These are phyloP conservation scores for Ustilaginoidea virens DNA, from an alignment of 2,329 filamentous ascomycete species.

Conservation along the genomic window DNA sequence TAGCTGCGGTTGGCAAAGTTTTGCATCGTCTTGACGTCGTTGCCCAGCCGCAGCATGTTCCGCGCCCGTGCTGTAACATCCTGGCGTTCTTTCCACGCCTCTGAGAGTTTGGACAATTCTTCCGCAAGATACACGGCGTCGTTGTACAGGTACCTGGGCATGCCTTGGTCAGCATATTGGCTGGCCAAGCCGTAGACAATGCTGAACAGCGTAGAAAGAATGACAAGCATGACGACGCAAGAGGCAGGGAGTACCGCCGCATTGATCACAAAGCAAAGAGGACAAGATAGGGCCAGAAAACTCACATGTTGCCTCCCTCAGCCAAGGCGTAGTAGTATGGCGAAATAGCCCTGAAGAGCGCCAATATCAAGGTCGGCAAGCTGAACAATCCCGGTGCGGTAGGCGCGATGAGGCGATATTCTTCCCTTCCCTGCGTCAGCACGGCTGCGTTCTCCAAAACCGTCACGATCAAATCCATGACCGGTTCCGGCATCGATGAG, in stretches of 20 bases:
- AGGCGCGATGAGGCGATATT: slow-evolving; percentile 44
- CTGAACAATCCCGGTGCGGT: slow-evolving; percentile 56
- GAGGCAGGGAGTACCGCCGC: too few relatives aligned
- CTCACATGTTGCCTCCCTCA: slow-evolving; percentile 48
- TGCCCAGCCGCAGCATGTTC: slow-evolving; percentile 40
- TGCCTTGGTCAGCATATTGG: too few relatives aligned
- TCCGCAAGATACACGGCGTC: slow-evolving; percentile 50
- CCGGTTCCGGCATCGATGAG: slow-evolving; percentile 69
- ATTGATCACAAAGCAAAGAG: too few relatives aligned
- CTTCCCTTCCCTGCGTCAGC: slow-evolving; percentile 37
- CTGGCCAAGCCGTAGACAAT: too few relatives aligned
- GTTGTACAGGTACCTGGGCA: slow-evolving; percentile 49
- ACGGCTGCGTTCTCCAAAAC: slow-evolving; percentile 46
- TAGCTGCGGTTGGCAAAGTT: slow-evolving; percentile 48
- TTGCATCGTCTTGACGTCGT: slow-evolving; percentile 42
- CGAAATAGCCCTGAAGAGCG: slow-evolving; percentile 67
- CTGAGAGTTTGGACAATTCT: slow-evolving; percentile 31
- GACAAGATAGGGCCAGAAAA: too few relatives aligned
- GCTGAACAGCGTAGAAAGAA: too few relatives aligned
- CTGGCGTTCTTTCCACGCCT: slow-evolving; percentile 35
- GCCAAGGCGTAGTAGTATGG: slow-evolving; percentile 56
- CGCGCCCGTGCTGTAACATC: slow-evolving; percentile 35
- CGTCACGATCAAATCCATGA: slow-evolving; percentile 49
- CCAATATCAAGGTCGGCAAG: slow-evolving; percentile 56
- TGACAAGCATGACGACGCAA: too few relatives aligned